phyloP scores from a whole-genome alignment of 257 asterid species.

The Capsicum rhomboideum region DNA sequence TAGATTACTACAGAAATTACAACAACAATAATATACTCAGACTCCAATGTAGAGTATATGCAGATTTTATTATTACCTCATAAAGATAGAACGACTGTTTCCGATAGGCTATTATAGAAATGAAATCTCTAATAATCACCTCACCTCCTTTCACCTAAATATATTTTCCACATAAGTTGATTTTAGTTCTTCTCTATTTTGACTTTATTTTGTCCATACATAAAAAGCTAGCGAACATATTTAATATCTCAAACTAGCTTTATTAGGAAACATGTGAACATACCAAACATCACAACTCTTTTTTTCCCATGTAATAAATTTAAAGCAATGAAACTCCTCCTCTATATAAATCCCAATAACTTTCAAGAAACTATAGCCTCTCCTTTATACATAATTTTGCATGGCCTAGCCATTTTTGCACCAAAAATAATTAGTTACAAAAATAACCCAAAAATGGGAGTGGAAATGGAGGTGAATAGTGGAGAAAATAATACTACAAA shows the following conservation, averaged over 20 bases:
- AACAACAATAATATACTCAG: too few species aligned
- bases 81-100: background rate
- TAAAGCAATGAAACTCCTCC: background rate
- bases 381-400: background rate
- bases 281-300: background rate
- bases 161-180: background rate
- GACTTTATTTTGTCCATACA: background rate
- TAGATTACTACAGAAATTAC: too few species aligned
- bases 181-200: background rate
- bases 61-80: too few species aligned
- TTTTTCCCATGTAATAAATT: background rate
- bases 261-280: slow-evolving; percentile 2
- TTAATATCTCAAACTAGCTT: background rate
- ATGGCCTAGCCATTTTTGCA: background rate
- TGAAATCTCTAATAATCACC: background rate
- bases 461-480: background rate
- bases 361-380: background rate
- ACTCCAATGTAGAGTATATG: too few species aligned
- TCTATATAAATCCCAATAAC: background rate
- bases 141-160: background rate
- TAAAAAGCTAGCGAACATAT: background rate
- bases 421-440: background rate
- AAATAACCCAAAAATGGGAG: background rate
- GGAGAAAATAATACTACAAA: background rate
- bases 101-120: background rate